These are phyloP conservation scores for Epichloe elymi DNA, from an alignment of 2,329 filamentous ascomycete species.

Conservation along the genomic window DNA sequence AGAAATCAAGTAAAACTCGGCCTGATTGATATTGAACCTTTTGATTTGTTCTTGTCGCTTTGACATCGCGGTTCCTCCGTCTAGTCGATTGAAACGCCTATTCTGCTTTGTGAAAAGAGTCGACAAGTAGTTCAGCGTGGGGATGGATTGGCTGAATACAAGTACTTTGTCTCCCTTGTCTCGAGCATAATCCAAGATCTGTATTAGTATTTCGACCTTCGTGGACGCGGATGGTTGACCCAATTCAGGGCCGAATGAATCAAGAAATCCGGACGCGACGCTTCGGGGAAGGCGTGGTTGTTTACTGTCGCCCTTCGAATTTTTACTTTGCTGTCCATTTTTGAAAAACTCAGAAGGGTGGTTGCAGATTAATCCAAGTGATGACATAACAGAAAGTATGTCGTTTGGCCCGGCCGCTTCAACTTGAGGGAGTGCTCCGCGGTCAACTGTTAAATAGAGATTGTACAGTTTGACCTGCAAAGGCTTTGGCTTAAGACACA, in stretches of 20 bases:
- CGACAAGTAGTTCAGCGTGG: conserved; percentile 57
- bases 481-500: conserved; percentile 56
- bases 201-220: conserved; percentile 53
- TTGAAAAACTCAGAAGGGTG: conserved; percentile 36
- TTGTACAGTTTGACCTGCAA: conserved; percentile 53
- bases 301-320: conserved; percentile 5
- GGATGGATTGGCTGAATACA: conserved; percentile 64
- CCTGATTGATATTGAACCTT: conserved; percentile 47
- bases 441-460: conserved; percentile 24
- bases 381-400: conserved; percentile 22
- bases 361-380: conserved; percentile 36
- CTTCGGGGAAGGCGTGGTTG: conserved; percentile 12
- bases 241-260: conserved; percentile 26
- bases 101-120: conserved; percentile 35
- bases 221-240: conserved; percentile 43
- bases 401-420: conserved; percentile 5
- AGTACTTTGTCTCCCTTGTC: conserved; percentile 58
- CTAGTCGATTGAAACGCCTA: conserved; percentile 45
- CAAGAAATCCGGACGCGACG: conserved; percentile 18
- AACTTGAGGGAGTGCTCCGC: neutral
- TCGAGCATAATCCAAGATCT: conserved; percentile 55
- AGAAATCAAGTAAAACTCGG: conserved; percentile 64
- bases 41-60: conserved; percentile 52
- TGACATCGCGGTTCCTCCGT: conserved; percentile 46
- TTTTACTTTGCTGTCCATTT: conserved; percentile 11